Conservation (phyloP, 1,284 basidiomycete genomes). For the Sporisorium graminicola region DNA sequence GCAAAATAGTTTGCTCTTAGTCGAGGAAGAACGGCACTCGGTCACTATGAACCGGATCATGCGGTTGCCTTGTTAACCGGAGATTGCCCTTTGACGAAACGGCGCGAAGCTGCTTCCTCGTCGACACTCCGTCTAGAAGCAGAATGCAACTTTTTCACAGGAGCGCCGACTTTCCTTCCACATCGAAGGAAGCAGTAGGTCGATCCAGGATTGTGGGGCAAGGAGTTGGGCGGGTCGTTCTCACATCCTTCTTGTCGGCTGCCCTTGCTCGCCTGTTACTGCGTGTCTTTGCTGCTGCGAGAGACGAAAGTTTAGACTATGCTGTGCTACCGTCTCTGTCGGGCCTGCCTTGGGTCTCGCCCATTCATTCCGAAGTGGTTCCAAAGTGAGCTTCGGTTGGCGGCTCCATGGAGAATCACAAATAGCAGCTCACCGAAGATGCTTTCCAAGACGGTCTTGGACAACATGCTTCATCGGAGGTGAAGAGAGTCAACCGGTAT, state of each 20-base stretch:
- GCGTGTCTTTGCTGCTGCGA: not conserved
- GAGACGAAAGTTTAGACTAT: no score
- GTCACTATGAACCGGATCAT: not conserved
- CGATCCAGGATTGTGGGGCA: constrained; percentile 1
- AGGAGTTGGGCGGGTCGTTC: not conserved
- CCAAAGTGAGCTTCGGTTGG: no score
- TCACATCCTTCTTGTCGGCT: constrained; percentile 14
- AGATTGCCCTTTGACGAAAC: not conserved
- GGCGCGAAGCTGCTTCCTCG: not conserved
- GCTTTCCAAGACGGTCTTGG: no score
- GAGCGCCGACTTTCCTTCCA: not conserved
- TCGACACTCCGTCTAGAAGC: not conserved
- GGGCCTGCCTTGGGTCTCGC: no score
- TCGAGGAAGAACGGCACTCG: not conserved
- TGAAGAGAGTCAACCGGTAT: no score
- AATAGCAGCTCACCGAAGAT: no score
- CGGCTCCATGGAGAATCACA: not conserved
- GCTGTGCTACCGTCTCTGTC: no score
- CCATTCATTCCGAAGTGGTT: no score
- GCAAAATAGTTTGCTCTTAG: not conserved
- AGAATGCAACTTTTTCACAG: not conserved
- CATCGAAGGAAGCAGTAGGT: not conserved
- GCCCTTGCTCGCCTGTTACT: constrained; percentile 29
- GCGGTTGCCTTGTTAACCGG: not conserved
- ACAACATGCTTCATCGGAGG: no score